A percentile compares a stretch with the other conserved stretches of the same genome.
Evolutionary conservation across 495 filamentous ascomycete genomes (phyloP).

Genomic region (Cercophora samala): DNA sequence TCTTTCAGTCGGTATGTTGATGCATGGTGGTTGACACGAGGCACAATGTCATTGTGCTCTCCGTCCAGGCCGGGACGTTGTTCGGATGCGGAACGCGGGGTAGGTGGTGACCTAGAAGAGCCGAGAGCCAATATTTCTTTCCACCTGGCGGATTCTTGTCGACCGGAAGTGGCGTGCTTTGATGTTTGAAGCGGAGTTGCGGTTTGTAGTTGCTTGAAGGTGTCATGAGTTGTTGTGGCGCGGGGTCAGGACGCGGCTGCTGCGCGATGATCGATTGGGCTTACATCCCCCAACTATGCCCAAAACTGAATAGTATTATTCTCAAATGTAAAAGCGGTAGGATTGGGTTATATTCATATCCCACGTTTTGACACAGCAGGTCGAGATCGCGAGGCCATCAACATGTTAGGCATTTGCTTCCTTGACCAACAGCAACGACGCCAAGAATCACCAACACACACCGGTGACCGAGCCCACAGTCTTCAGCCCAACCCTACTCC

Average conservation of each 20-base stretch:
- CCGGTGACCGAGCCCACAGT: neutral
- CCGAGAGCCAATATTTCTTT: neutral
- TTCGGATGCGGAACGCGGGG: constrained; percentile 1
- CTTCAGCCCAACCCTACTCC: neutral
- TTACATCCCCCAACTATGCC: neutral
- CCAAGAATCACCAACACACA: neutral
- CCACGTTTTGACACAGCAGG: neutral
- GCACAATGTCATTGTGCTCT: neutral
- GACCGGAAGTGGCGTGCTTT: neutral
- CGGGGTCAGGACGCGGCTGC: neutral
- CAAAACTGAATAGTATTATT: neutral
- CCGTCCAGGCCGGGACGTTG: neutral
- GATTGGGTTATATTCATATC: neutral
- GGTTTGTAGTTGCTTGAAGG: neutral
- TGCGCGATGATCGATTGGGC: neutral
- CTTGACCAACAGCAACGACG: neutral
- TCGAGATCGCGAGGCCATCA: neutral
- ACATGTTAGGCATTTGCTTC: neutral
- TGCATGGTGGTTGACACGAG: constrained; percentile 1
- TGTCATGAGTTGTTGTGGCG: neutral
- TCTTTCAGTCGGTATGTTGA: neutral
- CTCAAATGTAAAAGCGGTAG: neutral
- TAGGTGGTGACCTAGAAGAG: neutral
- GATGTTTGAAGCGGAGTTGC: no score
- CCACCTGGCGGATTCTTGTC: neutral